Base-by-base conservation (phyloP, 257 asterid species). In the Plantago major region DNA sequence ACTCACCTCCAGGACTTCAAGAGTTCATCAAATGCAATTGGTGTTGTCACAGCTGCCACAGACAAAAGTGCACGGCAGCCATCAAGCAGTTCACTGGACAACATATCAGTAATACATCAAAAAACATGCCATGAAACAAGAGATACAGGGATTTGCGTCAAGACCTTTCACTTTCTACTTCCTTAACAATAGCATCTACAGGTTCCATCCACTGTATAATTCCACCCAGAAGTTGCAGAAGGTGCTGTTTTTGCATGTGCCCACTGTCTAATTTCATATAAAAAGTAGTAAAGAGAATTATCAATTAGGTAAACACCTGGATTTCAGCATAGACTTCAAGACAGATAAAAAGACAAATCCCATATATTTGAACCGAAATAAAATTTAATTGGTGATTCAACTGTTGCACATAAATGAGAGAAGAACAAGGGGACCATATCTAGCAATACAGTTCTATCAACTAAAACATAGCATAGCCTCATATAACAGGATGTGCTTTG, bases 41-140 rank as follows among this genome's bases (percentile, higher is more conserved):
- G 97, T 54, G 79, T 73, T 30, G 95, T 92, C 72, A 87, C 94
- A 72, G 87, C 79, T 58, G 99, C 86, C 73, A 92, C 73, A 64
- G 89, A 83, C 80, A 92, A 30, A 67, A 89, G 88, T 12, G 91
- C 96, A 68, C 97, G 96, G 73, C 96, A 92, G 63, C 96, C 99
- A 76, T 92, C 99, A 57, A 92, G 84, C 78, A 92, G 73, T 70
- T 92, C 99, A 78, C 99, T 91, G 87, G 48, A 66, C 26, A 73
- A 72, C 19, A 64, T 40, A 66, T 69, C 72, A 77, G 70, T 55
- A 81, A 49, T 38, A 42, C 50, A 72, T 62, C 54, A 71, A 67
- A 67, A 60, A 55, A 62, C 53, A 72, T 26, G 14, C 53, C 52
- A 30, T 19, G 62, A 55, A 65, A 61, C 43, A 55, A 54, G 54